Evolutionary conservation across 106 monocot species (phyloP), one percentile per base, ranked within the genome.

Genomic region (Dendrobium chrysotoxum): DNA sequence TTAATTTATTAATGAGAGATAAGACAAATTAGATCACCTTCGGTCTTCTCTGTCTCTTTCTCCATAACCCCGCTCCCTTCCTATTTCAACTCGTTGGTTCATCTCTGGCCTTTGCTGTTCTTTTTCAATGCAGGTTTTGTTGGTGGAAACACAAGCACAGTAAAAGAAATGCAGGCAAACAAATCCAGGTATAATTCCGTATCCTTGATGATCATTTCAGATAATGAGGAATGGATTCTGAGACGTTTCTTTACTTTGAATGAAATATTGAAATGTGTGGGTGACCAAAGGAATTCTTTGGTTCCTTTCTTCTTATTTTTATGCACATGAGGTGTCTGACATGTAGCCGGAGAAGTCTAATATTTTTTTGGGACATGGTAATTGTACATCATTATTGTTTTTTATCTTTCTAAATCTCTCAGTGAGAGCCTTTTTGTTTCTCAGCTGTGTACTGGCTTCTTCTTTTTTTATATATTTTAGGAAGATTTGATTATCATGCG

Each of bases 91-190:
- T 28, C 30, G n/a, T 68, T 28, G 68, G 68, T 30, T 31, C 70
- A 70, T 70, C 35, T 70, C 70, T 70, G 70, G 35, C 70, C 12
- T 23, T 23, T 64, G 23, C 21, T 35, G 35, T 3, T 20, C 20
- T 64, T 70, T 70, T 13, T 30, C 7, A 8, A 68, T 31, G 68
- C 68, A 68, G 68, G 68, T 15, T 68, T 68, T 26, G 13, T 15
- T 68, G 25, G 26, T 21, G 68, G 68, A 23, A 26, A 30, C 28
- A 68, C 28, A 68, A 26, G 1, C 68, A 68, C 68, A 68, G 68
- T 28, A 30, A 30, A 35, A 30, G 30, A 68, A 68, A 68, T 68
- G 68, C 68, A 68, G 68, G 30, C 68, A 68, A 68, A 26, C 68
- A 68, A 68, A 68, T 26, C 68, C 68, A 68, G 68, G 68, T 68